phyloP scores from a whole-genome alignment of 495 filamentous ascomycete genomes.

The Hypoxylon fragiforme region DNA sequence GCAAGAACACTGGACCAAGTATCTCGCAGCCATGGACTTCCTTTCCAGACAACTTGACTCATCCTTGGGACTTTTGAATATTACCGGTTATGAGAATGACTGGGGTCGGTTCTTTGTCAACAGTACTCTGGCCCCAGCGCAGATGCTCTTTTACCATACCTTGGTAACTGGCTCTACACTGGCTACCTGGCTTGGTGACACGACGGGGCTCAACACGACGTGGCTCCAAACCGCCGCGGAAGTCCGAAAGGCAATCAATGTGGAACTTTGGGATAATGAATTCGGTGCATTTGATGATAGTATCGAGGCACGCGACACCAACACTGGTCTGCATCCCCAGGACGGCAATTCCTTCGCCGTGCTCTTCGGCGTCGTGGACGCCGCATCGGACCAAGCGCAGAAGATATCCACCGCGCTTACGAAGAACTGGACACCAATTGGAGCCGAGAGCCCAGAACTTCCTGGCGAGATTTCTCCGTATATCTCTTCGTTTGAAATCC shows the following conservation, averaged over 20 bases:
- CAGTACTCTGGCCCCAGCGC: slow-evolving; percentile 57
- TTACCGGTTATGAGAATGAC: slow-evolving; percentile 56
- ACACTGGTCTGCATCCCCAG: slow-evolving; percentile 50
- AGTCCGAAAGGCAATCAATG: slow-evolving; percentile 49
- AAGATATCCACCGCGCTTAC: slow-evolving; percentile 52
- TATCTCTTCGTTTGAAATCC: slow-evolving; percentile 66
- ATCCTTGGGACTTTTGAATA: slow-evolving; percentile 55
- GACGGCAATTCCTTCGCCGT: slow-evolving; percentile 57
- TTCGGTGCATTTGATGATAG: slow-evolving; percentile 63
- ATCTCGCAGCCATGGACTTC: slow-evolving; percentile 57
- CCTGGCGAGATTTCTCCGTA: slow-evolving; percentile 65
- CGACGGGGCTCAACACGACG: slow-evolving; percentile 45
- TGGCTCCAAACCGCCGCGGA: slow-evolving; percentile 47
- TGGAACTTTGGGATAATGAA: slow-evolving; percentile 53
- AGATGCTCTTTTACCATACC: slow-evolving; percentile 62
- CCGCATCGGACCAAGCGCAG: slow-evolving; percentile 29
- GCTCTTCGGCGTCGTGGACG: slow-evolving; percentile 43
- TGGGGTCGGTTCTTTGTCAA: slow-evolving; percentile 61
- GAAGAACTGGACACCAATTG: slow-evolving; percentile 61
- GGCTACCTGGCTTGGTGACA: slow-evolving; percentile 54
- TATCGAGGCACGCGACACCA: slow-evolving; percentile 35
- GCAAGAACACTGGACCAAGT: slow-evolving; percentile 52
- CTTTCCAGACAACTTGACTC: slow-evolving; percentile 56
- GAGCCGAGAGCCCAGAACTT: slow-evolving; percentile 61
- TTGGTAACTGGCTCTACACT: slow-evolving; percentile 54